Percentiles rank a stretch among this genome's conserved stretches.
Conservation (phyloP, 1,284 basidiomycete species). For the Melampsora americana region DNA sequence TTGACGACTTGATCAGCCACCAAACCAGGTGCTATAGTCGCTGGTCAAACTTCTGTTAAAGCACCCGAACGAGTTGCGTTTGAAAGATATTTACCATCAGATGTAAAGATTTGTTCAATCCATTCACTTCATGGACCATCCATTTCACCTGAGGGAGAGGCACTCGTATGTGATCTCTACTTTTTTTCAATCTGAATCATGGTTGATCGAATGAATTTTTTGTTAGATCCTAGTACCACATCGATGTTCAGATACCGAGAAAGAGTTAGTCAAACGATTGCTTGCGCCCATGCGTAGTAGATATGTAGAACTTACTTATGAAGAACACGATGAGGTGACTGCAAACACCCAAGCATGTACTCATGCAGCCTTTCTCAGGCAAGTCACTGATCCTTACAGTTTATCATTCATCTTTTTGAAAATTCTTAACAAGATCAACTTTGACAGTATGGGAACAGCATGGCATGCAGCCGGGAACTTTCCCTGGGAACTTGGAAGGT, state of each 20-base stretch:
- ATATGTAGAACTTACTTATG: conserved; percentile 87
- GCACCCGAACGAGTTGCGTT: conserved; percentile 88
- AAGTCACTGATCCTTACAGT: conserved; percentile 46
- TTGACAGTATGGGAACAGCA: conserved; percentile 85
- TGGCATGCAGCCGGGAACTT: conserved; percentile 77
- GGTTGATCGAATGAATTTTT: background rate
- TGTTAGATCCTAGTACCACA: conserved; percentile 81
- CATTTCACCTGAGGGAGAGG: conserved; percentile 85
- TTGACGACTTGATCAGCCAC: conserved; percentile 63
- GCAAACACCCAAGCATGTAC: conserved; percentile 98
- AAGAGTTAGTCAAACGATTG: conserved; percentile 76
- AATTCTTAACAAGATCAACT: background rate
- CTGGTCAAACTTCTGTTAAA: conserved; percentile 95
- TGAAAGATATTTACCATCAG: conserved; percentile 78
- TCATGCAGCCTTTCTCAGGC: conserved; percentile 95
- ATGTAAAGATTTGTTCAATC: conserved; percentile 84
- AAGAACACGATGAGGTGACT: conserved; percentile 92
- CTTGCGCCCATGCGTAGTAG: conserved; percentile 77
- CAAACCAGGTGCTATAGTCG: conserved; percentile 84
- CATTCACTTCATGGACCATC: conserved; percentile 93
- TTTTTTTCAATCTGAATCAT: background rate
- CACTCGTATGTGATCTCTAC: conserved; percentile 58
- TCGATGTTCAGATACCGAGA: conserved; percentile 70
- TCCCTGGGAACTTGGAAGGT: conserved; percentile 83
- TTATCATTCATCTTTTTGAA: background rate